These are phyloP conservation scores for Cylindricascospora bacillispora DNA, from an alignment of 1,139 yeast genomes.

Conservation along the genomic window DNA sequence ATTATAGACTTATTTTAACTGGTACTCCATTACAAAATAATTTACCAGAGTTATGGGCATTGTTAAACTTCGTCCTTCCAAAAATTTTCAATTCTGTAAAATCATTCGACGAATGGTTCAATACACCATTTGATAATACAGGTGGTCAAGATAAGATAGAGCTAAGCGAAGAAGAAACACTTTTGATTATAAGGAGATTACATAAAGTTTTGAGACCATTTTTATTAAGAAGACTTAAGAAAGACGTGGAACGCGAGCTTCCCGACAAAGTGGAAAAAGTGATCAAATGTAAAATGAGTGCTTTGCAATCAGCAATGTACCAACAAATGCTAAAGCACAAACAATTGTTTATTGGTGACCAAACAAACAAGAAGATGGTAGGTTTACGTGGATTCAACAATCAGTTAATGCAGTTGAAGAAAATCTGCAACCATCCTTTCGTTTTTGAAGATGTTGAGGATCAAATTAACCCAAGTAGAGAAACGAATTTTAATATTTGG, in stretches of 20 bases:
- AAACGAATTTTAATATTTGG: slow-evolving; percentile 64
- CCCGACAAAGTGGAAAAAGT: slow-evolving; percentile 95
- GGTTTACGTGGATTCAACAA: slow-evolving; percentile 76
- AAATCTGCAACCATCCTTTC: slow-evolving; percentile 95
- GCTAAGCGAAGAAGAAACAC: slow-evolving; percentile 82
- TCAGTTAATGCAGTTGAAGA: slow-evolving; percentile 89
- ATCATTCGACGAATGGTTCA: slow-evolving; percentile 83
- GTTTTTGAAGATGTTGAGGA: slow-evolving; percentile 93
- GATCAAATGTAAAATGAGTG: slow-evolving; percentile 86
- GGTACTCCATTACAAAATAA: slow-evolving; percentile 84
- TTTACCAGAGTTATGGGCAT: slow-evolving; percentile 76
- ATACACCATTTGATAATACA: slow-evolving; percentile 72
- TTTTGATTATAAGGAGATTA: slow-evolving; percentile 85
- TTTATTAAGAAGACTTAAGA: slow-evolving; percentile 83
- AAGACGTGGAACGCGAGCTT: slow-evolving; percentile 92
- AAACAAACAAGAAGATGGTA: slow-evolving; percentile 29
- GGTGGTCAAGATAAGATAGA: slow-evolving; percentile 74
- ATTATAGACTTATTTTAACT: slow-evolving; percentile 66
- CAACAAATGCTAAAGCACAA: slow-evolving; percentile 67
- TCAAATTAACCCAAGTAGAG: slow-evolving; percentile 61
- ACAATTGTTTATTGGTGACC: slow-evolving; percentile 49
- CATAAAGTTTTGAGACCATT: slow-evolving; percentile 95
- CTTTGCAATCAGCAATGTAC: slow-evolving; percentile 68
- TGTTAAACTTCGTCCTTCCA: slow-evolving; percentile 65
- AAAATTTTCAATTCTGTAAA: slow-evolving; percentile 73